Conservation (phyloP, 129 eudicot genomes). For the Cynara cardunculus region DNA sequence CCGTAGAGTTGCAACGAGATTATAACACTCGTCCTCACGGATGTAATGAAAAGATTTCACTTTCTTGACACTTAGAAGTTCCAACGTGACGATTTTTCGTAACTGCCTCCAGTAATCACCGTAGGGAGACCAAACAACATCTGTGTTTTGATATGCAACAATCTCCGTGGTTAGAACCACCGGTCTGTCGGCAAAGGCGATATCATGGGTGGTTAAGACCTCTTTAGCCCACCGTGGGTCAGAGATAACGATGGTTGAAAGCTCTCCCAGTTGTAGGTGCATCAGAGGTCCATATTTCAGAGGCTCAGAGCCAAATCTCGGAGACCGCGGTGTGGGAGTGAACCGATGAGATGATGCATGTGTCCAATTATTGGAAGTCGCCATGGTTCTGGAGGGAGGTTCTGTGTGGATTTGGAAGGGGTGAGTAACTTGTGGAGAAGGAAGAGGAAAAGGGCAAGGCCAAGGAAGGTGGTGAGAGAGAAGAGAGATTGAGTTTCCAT, state of each 20-base stretch:
- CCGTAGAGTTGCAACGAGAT: not conserved
- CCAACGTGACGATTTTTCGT: not conserved
- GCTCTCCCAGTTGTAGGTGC: conserved; percentile 20
- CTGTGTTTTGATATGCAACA: not conserved
- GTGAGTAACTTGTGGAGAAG: not conserved
- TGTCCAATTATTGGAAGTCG: conserved; percentile 2
- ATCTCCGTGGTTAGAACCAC: not conserved
- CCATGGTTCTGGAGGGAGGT: conserved; percentile 7
- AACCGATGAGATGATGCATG: conserved; percentile 1
- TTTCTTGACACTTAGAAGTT: conserved; percentile 9
- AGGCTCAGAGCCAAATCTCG: conserved; percentile 8
- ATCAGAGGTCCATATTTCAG: conserved; percentile 22
- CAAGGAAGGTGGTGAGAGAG: not conserved
- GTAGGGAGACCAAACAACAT: conserved; percentile 12
- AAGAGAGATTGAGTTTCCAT: not conserved
- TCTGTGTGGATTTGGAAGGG: not conserved
- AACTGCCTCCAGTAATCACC: conserved; percentile 33
- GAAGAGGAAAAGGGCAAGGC: not conserved
- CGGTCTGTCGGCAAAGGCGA: conserved; percentile 15
- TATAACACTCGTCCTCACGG: conserved; percentile 13
- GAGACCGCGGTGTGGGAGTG: not conserved
- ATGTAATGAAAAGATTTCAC: conserved; percentile 3
- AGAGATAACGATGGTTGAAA: conserved; percentile 12
- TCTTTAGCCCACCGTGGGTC: conserved; percentile 24
- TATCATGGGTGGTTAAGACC: conserved; percentile 22